Evolutionary conservation across 305 asterid genomes (phyloP), one percentile per base, ranked within the genome.

Genomic region (Fraxinus sp.): DNA sequence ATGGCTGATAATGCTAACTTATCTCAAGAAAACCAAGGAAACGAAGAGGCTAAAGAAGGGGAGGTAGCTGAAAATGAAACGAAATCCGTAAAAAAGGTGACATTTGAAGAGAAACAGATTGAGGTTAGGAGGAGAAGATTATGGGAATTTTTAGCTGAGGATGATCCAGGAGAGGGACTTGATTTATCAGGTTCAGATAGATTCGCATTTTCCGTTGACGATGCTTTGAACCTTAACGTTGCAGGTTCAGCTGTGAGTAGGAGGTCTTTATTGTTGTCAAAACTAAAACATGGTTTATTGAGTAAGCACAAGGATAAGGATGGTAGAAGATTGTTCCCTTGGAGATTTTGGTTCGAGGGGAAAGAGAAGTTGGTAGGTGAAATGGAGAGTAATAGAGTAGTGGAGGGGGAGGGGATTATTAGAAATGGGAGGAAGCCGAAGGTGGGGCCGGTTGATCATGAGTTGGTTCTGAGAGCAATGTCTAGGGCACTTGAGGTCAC

Each of bases 101-200:
- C 91, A 41, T 93, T 94, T 84, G 93, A 88, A 78, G 93, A 93
- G 8, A 92, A 89, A 57, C 94, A 91, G 79, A 86, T 90, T 83
- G 94, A 90, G 84, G 91, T 92, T 79, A 90, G 92, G 86, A 96
- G 98, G 91, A 91, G 97, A 84, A 92, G 98, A 85, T 90, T 96
- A 80, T 96, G 98, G 99, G 99, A 96, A 79, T 95, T 78, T 89
- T 87, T 96, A 77, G 95, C 92, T 24, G 99, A 96, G 89, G 98
- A 92, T 75, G 94, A 94, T 43, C 87, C 91, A 2, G 97, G 92
- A 83, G 97, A 92, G 18, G 99, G 99, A 68, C 96, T 96, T 64
- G 98, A 96, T 93, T 92, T 96, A 78, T 96, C 99, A 0, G 99
- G 99, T 79, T 94, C 99, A n/a, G 97, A 94, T 85, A 91, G 99